Percentiles rank a stretch among this genome's conserved stretches.
Evolutionary conservation across 345 rosid genomes (phyloP).

Genomic region (Bretschneidera sinensis): DNA sequence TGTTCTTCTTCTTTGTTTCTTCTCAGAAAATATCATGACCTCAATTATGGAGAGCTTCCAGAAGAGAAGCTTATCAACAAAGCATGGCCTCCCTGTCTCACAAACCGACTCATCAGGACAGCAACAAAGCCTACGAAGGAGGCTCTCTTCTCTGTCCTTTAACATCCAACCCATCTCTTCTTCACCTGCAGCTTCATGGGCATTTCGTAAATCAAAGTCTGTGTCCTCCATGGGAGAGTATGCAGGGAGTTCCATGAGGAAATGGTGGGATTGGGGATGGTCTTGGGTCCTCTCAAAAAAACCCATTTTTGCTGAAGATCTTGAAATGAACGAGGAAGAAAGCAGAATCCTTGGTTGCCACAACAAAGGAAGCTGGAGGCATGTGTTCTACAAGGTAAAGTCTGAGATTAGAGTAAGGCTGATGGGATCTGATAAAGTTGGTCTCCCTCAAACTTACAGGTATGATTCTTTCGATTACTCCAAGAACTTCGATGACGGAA

Average conservation of each 20-base stretch:
- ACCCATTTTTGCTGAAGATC: slow-evolving; percentile 68
- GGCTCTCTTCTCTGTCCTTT: slow-evolving; percentile 79
- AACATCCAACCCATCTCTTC: slow-evolving; percentile 36
- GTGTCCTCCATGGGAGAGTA: slow-evolving; percentile 54
- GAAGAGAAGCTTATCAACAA: slow-evolving; percentile 27
- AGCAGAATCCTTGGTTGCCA: slow-evolving; percentile 50
- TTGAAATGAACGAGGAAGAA: slow-evolving; percentile 80
- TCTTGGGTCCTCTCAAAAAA: slow-evolving; percentile 80
- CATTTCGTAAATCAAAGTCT: slow-evolving; percentile 59
- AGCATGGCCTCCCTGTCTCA: slow-evolving; percentile 48
- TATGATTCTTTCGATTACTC: slow-evolving; percentile 38
- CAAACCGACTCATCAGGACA: slow-evolving; percentile 26
- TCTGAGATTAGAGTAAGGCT: slow-evolving; percentile 46
- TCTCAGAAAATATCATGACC: slow-evolving; percentile 33
- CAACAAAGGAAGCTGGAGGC: slow-evolving; percentile 75
- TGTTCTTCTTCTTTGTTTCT: slow-evolving; percentile 8
- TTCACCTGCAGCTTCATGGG: slow-evolving; percentile 40
- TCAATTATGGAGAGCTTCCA: slow-evolving; percentile 57
- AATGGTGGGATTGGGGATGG: slow-evolving; percentile 91
- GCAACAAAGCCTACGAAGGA: slow-evolving; percentile 41
- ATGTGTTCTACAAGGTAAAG: slow-evolving; percentile 65
- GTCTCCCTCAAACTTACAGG: slow-evolving; percentile 61
- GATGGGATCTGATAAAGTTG: slow-evolving; percentile 46
- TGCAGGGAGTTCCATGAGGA: slow-evolving; percentile 51
- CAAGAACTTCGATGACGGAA: slow-evolving; percentile 38